phyloP scores from a whole-genome alignment of 177 flowering plant species.

The Vitis hybrid region DNA sequence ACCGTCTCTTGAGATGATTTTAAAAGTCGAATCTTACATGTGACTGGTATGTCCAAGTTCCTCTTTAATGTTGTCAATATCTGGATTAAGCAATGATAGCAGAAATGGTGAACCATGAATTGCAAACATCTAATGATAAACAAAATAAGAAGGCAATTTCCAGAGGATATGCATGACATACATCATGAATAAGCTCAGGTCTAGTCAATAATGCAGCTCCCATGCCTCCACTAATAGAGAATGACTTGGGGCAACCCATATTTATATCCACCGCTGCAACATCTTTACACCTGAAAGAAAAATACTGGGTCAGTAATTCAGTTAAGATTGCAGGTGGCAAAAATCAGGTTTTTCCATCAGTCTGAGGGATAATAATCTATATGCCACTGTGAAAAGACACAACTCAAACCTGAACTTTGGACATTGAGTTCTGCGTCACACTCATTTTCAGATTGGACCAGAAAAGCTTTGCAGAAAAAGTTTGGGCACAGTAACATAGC shows the following conservation, averaged over 20 bases:
- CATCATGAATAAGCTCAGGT: constrained; percentile 96
- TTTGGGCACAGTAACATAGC: too few relatives aligned
- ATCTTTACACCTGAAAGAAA: constrained; percentile 67
- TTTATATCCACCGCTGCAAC: constrained; percentile 91
- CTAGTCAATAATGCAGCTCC: constrained; percentile 88
- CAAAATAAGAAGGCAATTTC: too few relatives aligned
- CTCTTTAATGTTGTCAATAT: constrained; percentile 86
- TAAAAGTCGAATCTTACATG: constrained; percentile 91
- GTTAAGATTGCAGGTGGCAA: too few relatives aligned
- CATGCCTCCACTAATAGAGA: constrained; percentile 95
- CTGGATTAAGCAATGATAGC: constrained; percentile 33
- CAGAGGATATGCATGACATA: constrained; percentile 24
- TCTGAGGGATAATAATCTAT: too few relatives aligned
- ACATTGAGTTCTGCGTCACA: too few relatives aligned
- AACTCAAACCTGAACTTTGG: too few relatives aligned
- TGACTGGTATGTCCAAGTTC: constrained; percentile 70
- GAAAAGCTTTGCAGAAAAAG: too few relatives aligned
- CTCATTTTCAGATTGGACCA: too few relatives aligned
- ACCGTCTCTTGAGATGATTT: constrained; percentile 73
- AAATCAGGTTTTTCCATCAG: too few relatives aligned
- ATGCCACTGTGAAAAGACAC: too few relatives aligned
- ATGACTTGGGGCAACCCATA: constrained; percentile 97
- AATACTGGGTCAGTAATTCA: neutral
- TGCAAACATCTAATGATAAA: neutral
- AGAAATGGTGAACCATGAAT: neutral